Conservation (phyloP, 2,329 filamentous ascomycete species). For the Ascochyta viciae-villosae region DNA sequence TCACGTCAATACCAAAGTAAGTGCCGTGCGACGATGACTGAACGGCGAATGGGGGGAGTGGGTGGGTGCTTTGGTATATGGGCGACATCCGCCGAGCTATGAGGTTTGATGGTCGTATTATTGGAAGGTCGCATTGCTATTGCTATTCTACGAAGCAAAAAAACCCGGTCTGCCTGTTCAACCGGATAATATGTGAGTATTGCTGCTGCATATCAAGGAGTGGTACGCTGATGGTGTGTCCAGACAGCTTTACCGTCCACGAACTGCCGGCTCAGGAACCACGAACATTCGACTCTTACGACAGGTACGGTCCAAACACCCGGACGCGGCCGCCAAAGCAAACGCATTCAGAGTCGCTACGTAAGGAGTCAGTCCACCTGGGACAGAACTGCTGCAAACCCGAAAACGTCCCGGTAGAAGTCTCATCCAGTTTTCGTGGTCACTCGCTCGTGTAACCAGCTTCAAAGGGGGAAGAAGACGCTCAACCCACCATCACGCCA, state of each 20-base stretch:
- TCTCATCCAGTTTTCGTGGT: constrained; percentile 28
- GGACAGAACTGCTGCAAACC: background rate
- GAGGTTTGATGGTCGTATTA: background rate
- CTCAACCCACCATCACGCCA: constrained; percentile 46
- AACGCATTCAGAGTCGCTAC: background rate
- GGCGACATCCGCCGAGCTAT: background rate
- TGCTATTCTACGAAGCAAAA: background rate
- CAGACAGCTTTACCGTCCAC: constrained; percentile 1
- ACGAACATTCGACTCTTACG: constrained; percentile 11
- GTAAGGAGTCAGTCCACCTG: constrained; percentile 15
- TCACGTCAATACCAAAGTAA: constrained; percentile 1
- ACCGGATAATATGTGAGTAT: background rate
- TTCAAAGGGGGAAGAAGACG: background rate
- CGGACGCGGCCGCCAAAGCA: constrained; percentile 6
- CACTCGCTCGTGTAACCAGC: constrained; percentile 31
- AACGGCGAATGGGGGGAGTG: background rate
- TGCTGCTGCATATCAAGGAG: background rate
- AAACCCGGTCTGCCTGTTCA: background rate
- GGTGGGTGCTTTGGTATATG: background rate
- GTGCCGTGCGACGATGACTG: background rate
- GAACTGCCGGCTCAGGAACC: constrained; percentile 5
- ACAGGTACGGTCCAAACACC: background rate
- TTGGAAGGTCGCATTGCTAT: background rate
- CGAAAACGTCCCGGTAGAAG: constrained; percentile 27
- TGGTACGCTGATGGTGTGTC: constrained; percentile 12